Evolutionary conservation across 768 basidiomycete genomes (phyloP), one percentile per base, ranked within the genome.

Genomic region (Mycena kentingensis): DNA sequence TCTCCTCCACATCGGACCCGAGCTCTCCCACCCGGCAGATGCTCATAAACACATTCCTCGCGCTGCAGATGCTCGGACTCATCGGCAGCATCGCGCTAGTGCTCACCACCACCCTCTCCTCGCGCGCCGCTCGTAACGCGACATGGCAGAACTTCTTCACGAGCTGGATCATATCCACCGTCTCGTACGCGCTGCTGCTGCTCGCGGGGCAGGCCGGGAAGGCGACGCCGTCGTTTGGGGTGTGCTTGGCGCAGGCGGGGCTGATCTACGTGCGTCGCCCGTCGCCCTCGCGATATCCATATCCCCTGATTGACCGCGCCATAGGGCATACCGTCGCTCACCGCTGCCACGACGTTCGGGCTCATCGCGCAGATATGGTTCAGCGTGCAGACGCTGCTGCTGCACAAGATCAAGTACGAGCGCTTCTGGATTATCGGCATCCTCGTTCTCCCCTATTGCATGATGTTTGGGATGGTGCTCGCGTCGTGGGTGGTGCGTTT

Each of bases 131-230:
- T 11, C 63, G 68, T n/a, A 64, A 63, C 18, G 55, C 64, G 41
- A 63, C 65, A 12, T 69, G 68, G 68, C 65, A 61, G 31, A 69
- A 63, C 46, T 69, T 69, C 41, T 60, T 61, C 36, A 57, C 60
- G 16, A 64, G 64, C 11, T 69, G 68, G 68, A 60, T 65, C 8
- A 63, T 67, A 3, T 69, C 65, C 16, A 61, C 63, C 22, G 36
- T 64, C 10, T 65, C 68, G 10, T 69, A 65, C 54, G 58, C 63
- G 13, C 60, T 69, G 4, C 59, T 69, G 12, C 52, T 67, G 11
- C 62, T 65, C 55, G 46, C 55, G 3, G 67, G 67, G 1, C 42
- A 59, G n/a, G 39, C 62, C 15, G 28, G 51, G 21, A 22, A 28
- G 3, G 44, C 48, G 6, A 29, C 60, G 21, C 60, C 62, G 1